A percentile compares a stretch with the other conserved stretches of the same genome.
These are phyloP conservation scores for Medicago truncatula DNA, from an alignment of 306 rosid genomes.

Conservation along the genomic window MtrunA17r5.0-ANR NC_053047.1:6214001-6214500, in stretches of 20 bases:
- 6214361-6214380: constrained; percentile 91
- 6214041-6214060: constrained; percentile 41
- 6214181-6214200: constrained; percentile 85
- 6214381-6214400: constrained; percentile 85
- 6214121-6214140: constrained; percentile 9
- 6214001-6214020: background rate
- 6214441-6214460: constrained; percentile 81
- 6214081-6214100: constrained; percentile 1
- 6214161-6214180: constrained; percentile 95
- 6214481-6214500: constrained; percentile 5
- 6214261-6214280: constrained; percentile 88
- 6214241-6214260: constrained; percentile 64
- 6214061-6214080: constrained; percentile 23
- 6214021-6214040: constrained; percentile 49
- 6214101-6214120: background rate
- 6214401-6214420: constrained; percentile 70
- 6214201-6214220: constrained; percentile 85
- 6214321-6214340: constrained; percentile 92
- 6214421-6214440: constrained; percentile 90
- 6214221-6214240: constrained; percentile 70
- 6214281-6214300: constrained; percentile 85
- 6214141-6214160: constrained; percentile 79
- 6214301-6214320: constrained; percentile 97
- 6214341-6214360: constrained; percentile 85
- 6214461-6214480: constrained; percentile 70